Conservation (phyloP, 2,329 filamentous ascomycete species). For the Colletotrichum godetiae region DNA sequence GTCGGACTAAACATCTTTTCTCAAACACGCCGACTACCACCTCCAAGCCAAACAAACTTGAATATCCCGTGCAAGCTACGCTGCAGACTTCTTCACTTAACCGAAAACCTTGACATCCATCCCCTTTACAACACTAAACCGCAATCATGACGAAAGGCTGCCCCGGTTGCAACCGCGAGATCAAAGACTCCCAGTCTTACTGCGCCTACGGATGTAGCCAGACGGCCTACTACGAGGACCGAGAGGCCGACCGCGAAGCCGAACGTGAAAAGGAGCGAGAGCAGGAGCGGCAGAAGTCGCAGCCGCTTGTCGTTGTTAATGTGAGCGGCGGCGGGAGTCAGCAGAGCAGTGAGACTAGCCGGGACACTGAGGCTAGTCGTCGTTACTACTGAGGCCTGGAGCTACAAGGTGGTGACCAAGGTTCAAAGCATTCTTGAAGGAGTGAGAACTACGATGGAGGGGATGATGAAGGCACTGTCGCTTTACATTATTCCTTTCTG, state of each 20-base stretch:
- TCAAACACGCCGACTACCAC: too few species aligned
- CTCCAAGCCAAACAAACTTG: too few species aligned
- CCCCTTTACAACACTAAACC: too few species aligned
- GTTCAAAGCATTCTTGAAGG: not conserved
- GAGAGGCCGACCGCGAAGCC: not conserved
- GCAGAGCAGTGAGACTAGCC: not conserved
- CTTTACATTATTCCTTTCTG: not conserved
- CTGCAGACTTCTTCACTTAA: too few species aligned
- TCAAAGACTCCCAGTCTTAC: not conserved
- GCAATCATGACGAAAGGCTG: not conserved
- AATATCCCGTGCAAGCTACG: too few species aligned
- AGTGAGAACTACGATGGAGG: too few species aligned
- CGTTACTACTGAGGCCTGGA: not conserved
- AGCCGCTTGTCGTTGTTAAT: not conserved
- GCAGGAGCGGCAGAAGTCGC: not conserved
- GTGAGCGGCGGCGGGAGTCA: not conserved
- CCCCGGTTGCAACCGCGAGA: not conserved
- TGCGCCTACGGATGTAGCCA: not conserved
- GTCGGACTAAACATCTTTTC: too few species aligned
- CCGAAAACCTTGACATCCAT: too few species aligned
- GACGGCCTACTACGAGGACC: not conserved
- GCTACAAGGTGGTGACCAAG: not conserved
- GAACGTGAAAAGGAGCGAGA: not conserved
- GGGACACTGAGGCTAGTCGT: not conserved
- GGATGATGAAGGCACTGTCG: not conserved